A percentile compares a stretch with the other conserved stretches of the same genome.
These are phyloP conservation scores for Apiotrichum montevideense DNA, from an alignment of 1,284 basidiomycete species.

Conservation along the genomic window DNA sequence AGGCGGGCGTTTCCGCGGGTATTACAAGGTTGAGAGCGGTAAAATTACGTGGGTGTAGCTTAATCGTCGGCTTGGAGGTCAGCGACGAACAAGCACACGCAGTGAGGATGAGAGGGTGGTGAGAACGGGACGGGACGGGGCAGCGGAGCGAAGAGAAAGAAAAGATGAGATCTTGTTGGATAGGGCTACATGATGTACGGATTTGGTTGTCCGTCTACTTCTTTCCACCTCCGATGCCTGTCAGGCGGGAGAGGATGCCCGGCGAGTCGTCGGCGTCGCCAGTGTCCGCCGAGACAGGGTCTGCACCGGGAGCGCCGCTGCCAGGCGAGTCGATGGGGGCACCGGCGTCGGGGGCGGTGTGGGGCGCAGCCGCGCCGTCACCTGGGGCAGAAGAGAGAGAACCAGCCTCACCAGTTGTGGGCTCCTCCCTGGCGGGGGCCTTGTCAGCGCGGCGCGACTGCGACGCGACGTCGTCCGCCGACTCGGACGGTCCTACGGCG, in stretches of 20 bases:
- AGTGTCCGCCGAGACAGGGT: not conserved
- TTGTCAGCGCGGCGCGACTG: conserved; percentile 42
- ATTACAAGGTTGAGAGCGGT: too few relatives aligned
- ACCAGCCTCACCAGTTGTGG: conserved; percentile 41
- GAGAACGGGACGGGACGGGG: too few relatives aligned
- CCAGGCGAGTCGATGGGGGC: not conserved
- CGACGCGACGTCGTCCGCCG: conserved; percentile 3
- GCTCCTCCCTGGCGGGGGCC: conserved; percentile 40
- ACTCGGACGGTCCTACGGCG: conserved; percentile 12
- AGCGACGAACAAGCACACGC: too few relatives aligned
- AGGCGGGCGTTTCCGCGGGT: too few relatives aligned
- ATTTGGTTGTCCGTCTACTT: not conserved
- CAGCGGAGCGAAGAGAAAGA: too few relatives aligned
- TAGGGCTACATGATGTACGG: too few relatives aligned
- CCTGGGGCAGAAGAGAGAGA: not conserved
- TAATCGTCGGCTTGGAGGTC: too few relatives aligned
- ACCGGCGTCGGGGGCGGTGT: not conserved
- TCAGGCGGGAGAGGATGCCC: not conserved
- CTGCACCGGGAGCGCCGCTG: not conserved
- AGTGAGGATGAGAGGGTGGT: too few relatives aligned
- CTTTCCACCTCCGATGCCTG: not conserved
- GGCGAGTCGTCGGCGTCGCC: not conserved
- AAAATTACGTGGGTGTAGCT: too few relatives aligned
- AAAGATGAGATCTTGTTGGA: too few relatives aligned
- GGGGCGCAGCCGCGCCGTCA: not conserved